Conservation (phyloP, 768 basidiomycete species). For the Neoboletus subvelutipes region DNA sequence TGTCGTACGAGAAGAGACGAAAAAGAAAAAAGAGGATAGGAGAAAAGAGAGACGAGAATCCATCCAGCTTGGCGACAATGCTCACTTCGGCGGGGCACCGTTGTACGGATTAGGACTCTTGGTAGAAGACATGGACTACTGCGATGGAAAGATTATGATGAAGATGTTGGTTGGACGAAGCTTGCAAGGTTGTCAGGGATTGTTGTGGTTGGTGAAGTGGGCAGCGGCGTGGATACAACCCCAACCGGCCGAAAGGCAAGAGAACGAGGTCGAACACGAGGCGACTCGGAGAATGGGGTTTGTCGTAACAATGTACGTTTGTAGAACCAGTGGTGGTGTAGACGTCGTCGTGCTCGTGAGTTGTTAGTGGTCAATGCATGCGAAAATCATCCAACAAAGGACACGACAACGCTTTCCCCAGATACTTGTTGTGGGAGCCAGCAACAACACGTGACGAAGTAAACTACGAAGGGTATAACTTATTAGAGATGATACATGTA, state of each 20-base stretch:
- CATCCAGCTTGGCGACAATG: not conserved
- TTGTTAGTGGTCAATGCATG: not conserved
- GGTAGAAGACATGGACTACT: constrained; percentile 31
- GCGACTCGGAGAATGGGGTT: not conserved
- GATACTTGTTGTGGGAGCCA: too few species aligned
- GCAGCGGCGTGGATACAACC: constrained; percentile 5
- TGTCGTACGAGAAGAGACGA: not conserved
- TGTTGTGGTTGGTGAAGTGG: constrained; percentile 2
- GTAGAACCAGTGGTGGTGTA: not conserved
- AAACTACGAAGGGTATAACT: constrained; percentile 8
- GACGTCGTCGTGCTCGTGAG: not conserved
- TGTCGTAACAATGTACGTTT: constrained; percentile 1
- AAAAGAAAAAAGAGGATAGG: not conserved
- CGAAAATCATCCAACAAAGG: not conserved
- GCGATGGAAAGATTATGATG: constrained; percentile 9
- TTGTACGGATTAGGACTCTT: constrained; percentile 34
- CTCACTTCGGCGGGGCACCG: constrained; percentile 37
- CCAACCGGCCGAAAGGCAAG: not conserved
- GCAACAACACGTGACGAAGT: constrained; percentile 10
- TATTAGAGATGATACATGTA: constrained; percentile 4
- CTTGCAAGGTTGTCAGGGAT: not conserved
- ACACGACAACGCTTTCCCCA: not conserved
- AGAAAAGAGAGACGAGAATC: not conserved
- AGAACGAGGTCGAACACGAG: constrained; percentile 28
- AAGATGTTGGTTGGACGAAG: not conserved